Evolutionary conservation across 768 basidiomycete species (phyloP).

Genomic region (Serendipita sp.): DNA sequence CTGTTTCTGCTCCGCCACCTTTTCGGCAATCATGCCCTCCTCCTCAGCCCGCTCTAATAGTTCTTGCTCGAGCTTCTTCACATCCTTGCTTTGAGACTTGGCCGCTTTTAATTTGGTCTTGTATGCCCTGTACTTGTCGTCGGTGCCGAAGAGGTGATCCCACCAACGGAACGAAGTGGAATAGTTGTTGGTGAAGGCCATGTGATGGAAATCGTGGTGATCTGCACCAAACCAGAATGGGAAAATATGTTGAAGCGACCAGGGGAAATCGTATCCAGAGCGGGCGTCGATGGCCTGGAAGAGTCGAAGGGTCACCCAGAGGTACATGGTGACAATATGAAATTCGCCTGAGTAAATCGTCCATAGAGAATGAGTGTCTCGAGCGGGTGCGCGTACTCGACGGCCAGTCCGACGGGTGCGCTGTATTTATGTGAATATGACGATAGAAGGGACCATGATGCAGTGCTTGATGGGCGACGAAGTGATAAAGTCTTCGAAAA

Average conservation of each 20-base stretch:
- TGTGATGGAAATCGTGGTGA: slow-evolving; percentile 97
- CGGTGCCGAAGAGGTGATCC: slow-evolving; percentile 80
- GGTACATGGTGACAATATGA: slow-evolving; percentile 84
- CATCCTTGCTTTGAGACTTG: slow-evolving; percentile 14
- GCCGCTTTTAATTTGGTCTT: slow-evolving; percentile 47
- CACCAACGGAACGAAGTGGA: slow-evolving; percentile 92
- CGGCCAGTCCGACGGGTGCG: slow-evolving; percentile 92
- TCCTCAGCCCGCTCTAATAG: slow-evolving; percentile 46
- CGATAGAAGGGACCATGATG: slow-evolving; percentile 77
- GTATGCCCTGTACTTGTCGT: slow-evolving; percentile 76
- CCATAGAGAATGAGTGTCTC: slow-evolving; percentile 92
- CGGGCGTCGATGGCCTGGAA: slow-evolving; percentile 91
- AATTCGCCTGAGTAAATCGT: slow-evolving; percentile 59
- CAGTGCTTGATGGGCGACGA: slow-evolving; percentile 74
- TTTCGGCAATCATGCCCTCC: slow-evolving; percentile 57
- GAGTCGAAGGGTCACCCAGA: slow-evolving; percentile 85
- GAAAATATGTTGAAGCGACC: slow-evolving; percentile 81
- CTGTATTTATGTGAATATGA: slow-evolving; percentile 91
- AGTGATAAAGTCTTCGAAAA: slow-evolving; percentile 96
- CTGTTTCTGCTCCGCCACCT: slow-evolving; percentile 21
- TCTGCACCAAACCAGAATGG: slow-evolving; percentile 97
- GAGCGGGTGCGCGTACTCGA: slow-evolving; percentile 94
- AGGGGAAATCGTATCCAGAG: slow-evolving; percentile 97
- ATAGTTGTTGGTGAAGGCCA: slow-evolving; percentile 88
- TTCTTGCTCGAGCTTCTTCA: slow-evolving; percentile 7